A percentile compares a stretch with the other conserved stretches of the same genome.
Evolutionary conservation across 2,329 filamentous ascomycete species (phyloP).

Genomic region (Thelonectria rubi): DNA sequence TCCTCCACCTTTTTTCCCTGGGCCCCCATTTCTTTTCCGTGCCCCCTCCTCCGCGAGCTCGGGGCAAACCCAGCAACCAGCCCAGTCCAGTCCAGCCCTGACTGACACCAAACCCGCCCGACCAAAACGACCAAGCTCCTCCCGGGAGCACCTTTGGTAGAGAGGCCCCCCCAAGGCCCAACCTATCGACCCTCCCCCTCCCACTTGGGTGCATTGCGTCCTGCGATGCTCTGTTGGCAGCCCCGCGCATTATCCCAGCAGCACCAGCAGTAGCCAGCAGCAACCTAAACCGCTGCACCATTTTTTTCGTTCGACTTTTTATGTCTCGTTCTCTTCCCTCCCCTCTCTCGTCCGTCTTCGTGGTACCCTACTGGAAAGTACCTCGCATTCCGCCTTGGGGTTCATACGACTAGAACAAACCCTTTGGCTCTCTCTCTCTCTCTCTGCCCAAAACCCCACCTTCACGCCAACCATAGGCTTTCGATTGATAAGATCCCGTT

Average conservation of each 20-base stretch:
- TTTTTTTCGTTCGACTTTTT: conserved; percentile 39
- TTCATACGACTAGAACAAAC: conserved; percentile 18
- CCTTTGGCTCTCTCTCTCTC: conserved; percentile 30
- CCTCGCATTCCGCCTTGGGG: conserved; percentile 18
- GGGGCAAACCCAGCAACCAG: conserved; percentile 20
- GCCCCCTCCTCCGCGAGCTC: conserved; percentile 19
- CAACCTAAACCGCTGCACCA: conserved; percentile 32
- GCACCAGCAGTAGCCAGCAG: conserved; percentile 39
- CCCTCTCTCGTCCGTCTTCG: conserved; percentile 29
- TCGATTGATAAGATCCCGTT: conserved; percentile 44
- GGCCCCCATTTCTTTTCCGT: conserved; percentile 22
- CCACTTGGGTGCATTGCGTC: conserved; percentile 45
- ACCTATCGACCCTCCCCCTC: conserved; percentile 34
- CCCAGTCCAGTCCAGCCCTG: conserved; percentile 26
- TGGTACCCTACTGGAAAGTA: conserved; percentile 21
- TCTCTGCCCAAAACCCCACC: conserved; percentile 39
- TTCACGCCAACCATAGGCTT: conserved; percentile 35
- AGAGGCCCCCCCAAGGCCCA: conserved; percentile 30
- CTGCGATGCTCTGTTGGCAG: conserved; percentile 47
- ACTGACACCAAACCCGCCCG: conserved; percentile 25
- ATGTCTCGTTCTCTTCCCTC: conserved; percentile 31
- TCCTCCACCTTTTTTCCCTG: conserved; percentile 24
- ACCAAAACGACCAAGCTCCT: conserved; percentile 11
- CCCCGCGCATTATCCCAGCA: conserved; percentile 43
- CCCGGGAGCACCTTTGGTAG: conserved; percentile 29